A percentile compares a stretch with the other conserved stretches of the same genome.
Evolutionary conservation across 192 early-diverging fungal species (phyloP).

Genomic region (Gonapodya prolifera): DNA sequence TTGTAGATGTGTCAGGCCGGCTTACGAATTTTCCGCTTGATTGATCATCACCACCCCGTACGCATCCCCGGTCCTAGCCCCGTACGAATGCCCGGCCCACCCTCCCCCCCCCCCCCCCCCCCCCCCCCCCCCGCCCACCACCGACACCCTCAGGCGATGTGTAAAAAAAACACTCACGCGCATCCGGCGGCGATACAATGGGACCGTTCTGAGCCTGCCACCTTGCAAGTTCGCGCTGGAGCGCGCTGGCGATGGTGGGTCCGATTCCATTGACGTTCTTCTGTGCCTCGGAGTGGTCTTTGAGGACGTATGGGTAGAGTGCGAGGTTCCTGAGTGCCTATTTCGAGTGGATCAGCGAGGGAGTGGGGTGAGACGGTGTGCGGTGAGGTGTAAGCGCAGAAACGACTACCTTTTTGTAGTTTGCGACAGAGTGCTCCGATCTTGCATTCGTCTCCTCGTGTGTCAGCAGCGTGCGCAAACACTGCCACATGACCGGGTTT

Average conservation of each 20-base stretch:
- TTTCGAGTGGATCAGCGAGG: neutral
- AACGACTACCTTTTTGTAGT: neutral
- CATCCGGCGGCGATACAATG: neutral
- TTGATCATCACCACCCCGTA: too few species aligned
- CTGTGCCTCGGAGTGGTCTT: neutral
- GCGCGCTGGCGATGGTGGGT: neutral
- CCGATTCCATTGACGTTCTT: neutral
- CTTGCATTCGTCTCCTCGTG: neutral
- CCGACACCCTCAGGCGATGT: too few species aligned
- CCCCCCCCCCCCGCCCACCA: too few species aligned
- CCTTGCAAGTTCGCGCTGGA: neutral
- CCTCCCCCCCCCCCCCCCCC: too few species aligned
- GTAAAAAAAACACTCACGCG: neutral
- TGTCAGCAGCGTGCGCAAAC: neutral
- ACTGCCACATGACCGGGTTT: neutral
- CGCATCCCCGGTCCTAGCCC: too few species aligned
- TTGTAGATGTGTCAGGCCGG: too few species aligned
- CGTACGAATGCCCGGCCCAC: too few species aligned
- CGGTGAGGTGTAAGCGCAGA: neutral
- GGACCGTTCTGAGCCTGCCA: neutral
- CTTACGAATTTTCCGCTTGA: too few species aligned
- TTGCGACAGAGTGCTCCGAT: neutral
- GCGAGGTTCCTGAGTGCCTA: neutral
- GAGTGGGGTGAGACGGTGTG: neutral
- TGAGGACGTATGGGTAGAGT: neutral